Conservation (phyloP, 2,329 filamentous ascomycete species). For the Calonectria crousiana region DNA sequence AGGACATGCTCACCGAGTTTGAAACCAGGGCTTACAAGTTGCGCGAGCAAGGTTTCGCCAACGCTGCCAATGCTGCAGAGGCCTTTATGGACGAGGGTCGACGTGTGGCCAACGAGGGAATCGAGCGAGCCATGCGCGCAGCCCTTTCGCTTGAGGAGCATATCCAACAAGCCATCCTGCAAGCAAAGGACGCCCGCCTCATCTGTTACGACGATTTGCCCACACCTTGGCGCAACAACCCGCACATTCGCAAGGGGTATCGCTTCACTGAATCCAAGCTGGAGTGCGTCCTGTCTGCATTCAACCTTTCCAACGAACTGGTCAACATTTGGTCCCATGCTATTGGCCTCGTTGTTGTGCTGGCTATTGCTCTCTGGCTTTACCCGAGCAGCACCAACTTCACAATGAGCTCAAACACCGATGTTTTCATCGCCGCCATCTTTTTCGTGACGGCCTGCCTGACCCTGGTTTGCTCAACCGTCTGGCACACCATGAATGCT, state of each 20-base stretch:
- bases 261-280: constrained; percentile 93
- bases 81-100: constrained; percentile 82
- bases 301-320: constrained; percentile 89
- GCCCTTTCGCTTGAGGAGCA: constrained; percentile 86
- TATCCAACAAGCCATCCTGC: constrained; percentile 80
- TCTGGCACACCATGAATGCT: constrained; percentile 99
- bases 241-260: constrained; percentile 91
- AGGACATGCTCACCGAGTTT: constrained; percentile 86
- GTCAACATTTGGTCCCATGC: constrained; percentile 99
- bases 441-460: constrained; percentile 98
- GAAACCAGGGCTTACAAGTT: constrained; percentile 86
- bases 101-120: constrained; percentile 82
- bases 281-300: constrained; percentile 87
- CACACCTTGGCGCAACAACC: constrained; percentile 92
- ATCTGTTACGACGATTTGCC: constrained; percentile 93
- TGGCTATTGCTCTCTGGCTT: constrained; percentile 93
- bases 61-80: constrained; percentile 74
- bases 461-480: constrained; percentile 92
- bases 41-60: constrained; percentile 79
- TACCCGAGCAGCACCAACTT: constrained; percentile 93
- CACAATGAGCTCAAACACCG: constrained; percentile 84
- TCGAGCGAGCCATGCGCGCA: constrained; percentile 83
- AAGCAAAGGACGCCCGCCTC: constrained; percentile 83
- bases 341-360: constrained; percentile 87
- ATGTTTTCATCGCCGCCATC: constrained; percentile 89